These are phyloP conservation scores for Aspergillus carbonarius DNA, from an alignment of 2,329 filamentous ascomycete genomes.

Conservation along the genomic window DNA sequence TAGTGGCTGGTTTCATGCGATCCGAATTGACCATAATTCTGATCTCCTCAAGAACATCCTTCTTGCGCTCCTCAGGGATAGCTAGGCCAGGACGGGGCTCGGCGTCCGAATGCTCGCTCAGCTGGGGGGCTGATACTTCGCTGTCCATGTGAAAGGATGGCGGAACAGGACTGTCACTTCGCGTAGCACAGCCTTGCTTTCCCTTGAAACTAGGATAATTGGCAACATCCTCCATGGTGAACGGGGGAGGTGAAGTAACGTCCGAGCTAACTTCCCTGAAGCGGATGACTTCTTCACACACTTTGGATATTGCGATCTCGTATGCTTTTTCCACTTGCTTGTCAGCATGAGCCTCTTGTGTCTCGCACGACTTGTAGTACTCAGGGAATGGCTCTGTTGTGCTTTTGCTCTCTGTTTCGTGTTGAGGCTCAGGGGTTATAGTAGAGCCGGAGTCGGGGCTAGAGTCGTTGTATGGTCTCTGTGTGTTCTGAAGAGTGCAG, in stretches of 20 bases:
- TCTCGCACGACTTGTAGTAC: constrained; percentile 23
- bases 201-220: not conserved
- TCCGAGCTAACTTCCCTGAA: constrained; percentile 15
- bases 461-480: not conserved
- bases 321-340: constrained; percentile 22
- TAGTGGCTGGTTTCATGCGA: constrained; percentile 9
- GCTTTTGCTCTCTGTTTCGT: not conserved
- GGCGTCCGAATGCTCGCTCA: not conserved
- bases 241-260: constrained; percentile 6
- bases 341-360: constrained; percentile 3
- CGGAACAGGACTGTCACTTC: not conserved
- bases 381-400: constrained; percentile 28
- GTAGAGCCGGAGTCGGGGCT: not conserved
- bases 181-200: not conserved
- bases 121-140: not conserved
- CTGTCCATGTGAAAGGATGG: not conserved
- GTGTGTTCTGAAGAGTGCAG: not conserved
- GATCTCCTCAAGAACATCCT: constrained; percentile 17
- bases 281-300: constrained; percentile 22
- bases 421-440: not conserved
- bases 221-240: not conserved
- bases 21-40: constrained; percentile 15
- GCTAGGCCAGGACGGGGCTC: not conserved
- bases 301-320: constrained; percentile 22
- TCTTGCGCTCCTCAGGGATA: not conserved